Conservation (phyloP, 176 grass and related monocot genomes). For the Poa pratensis region DNA sequence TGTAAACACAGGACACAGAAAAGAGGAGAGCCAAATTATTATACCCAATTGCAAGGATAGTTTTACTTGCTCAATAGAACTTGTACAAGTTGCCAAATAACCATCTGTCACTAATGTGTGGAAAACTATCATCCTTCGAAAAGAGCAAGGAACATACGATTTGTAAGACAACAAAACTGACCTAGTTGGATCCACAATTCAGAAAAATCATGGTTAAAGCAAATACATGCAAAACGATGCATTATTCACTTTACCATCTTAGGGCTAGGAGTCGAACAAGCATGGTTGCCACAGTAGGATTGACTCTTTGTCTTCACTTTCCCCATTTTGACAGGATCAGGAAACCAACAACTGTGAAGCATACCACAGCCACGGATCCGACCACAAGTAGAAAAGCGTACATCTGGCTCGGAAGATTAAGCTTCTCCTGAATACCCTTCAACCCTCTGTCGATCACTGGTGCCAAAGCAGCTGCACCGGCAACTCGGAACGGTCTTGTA, state of each 20-base stretch:
- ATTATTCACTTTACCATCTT: conserved; percentile 10
- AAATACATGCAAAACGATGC: conserved; percentile 11
- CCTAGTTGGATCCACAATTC: background rate
- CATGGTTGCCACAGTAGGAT: background rate
- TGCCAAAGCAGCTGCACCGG: conserved; percentile 58
- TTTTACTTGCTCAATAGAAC: conserved; percentile 7
- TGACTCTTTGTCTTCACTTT: conserved; percentile 55
- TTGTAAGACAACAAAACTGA: conserved; percentile 8
- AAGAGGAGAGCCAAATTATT: background rate
- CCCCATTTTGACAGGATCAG: conserved; percentile 70
- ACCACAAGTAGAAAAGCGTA: conserved; percentile 59
- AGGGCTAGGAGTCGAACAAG: background rate
- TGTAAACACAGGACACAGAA: background rate
- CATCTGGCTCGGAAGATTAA: conserved; percentile 58
- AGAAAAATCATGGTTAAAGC: background rate
- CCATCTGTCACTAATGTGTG: background rate
- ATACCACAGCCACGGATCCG: conserved; percentile 42
- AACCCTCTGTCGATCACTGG: conserved; percentile 50
- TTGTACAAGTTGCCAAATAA: conserved; percentile 22
- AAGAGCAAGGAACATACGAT: conserved; percentile 10
- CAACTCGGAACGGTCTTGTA: conserved; percentile 61
- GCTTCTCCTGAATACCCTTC: conserved; percentile 55
- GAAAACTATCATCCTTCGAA: conserved; percentile 15
- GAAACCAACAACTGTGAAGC: conserved; percentile 54
- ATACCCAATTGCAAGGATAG: background rate